These are phyloP conservation scores for Gonium pectorale DNA, from an alignment of 139 green algal genomes.

Conservation along the genomic window DNA sequence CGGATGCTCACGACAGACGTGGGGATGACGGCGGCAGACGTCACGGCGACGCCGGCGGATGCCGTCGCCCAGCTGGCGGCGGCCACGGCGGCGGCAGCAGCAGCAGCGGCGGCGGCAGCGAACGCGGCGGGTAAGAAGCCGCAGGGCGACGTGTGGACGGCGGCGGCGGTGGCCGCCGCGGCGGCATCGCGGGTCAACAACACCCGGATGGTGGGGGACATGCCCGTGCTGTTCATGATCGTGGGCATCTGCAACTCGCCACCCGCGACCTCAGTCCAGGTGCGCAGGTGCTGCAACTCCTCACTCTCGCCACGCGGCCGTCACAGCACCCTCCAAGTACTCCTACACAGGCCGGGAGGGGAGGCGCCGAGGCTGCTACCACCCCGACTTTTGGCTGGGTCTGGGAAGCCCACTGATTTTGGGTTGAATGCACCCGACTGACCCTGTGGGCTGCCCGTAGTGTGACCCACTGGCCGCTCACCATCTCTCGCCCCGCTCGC, in stretches of 20 bases:
- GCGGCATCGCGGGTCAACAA: background rate
- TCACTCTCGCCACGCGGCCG: too few species aligned
- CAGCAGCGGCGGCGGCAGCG: background rate
- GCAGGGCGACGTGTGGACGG: background rate
- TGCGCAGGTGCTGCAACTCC: too few species aligned
- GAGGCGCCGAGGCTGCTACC: too few species aligned
- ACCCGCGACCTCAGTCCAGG: background rate
- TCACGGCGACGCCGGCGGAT: background rate
- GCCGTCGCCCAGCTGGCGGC: constrained; percentile 4
- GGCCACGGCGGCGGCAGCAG: background rate
- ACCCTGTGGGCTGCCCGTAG: too few species aligned
- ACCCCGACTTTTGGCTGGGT: too few species aligned
- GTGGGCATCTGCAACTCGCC: background rate
- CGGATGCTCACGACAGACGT: background rate
- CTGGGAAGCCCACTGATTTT: too few species aligned
- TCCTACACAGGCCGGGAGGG: too few species aligned
- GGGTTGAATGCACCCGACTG: too few species aligned
- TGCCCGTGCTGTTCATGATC: constrained; percentile 38
- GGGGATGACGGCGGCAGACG: background rate
- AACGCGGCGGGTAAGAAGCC: background rate
- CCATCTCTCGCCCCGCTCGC: background rate
- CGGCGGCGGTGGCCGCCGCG: background rate
- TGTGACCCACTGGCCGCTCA: background rate
- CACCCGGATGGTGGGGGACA: constrained; percentile 10
- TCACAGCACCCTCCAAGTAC: too few species aligned